These are phyloP conservation scores for Fagopyrum esculentum DNA, from an alignment of 148 eudicot genomes.

Conservation along the genomic window DNA sequence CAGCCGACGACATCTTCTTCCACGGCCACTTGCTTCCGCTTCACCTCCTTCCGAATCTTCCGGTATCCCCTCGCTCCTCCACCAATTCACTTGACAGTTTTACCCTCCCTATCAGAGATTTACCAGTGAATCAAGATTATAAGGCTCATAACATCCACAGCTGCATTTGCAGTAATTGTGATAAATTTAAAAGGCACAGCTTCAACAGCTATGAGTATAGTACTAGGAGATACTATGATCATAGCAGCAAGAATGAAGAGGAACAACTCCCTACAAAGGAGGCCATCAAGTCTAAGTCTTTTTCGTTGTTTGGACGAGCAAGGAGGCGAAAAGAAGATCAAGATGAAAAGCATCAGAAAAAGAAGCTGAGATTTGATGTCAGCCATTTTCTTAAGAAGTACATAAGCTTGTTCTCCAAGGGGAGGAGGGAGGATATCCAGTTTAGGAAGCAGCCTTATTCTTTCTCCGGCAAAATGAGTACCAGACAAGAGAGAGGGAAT, in stretches of 20 bases:
- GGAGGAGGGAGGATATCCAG: constrained; percentile 13
- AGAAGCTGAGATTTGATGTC: constrained; percentile 42
- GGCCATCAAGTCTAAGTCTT: constrained; percentile 41
- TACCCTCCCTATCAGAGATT: constrained; percentile 40
- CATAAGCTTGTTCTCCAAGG: constrained; percentile 23
- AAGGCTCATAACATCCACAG: not conserved
- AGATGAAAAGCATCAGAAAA: constrained; percentile 19
- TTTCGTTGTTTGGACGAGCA: constrained; percentile 47
- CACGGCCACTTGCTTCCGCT: constrained; percentile 76
- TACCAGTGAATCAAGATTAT: not conserved
- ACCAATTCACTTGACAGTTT: constrained; percentile 51
- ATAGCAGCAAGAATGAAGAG: not conserved
- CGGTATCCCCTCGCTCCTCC: constrained; percentile 52
- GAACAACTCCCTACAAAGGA: not conserved
- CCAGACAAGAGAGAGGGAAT: constrained; percentile 15
- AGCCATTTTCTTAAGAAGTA: constrained; percentile 47
- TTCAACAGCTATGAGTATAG: constrained; percentile 12
- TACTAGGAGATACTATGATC: not conserved
- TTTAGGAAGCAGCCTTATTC: constrained; percentile 30
- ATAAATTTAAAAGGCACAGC: constrained; percentile 6
- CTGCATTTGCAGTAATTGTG: not conserved
- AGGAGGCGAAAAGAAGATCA: constrained; percentile 30
- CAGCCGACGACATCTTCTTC: constrained; percentile 78
- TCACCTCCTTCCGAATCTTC: constrained; percentile 54
- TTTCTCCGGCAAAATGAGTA: constrained; percentile 43